Percentiles rank a stretch among this genome's conserved stretches.
Evolutionary conservation across 768 basidiomycete species (phyloP).

Genomic region (Panaeolus cyanescens): DNA sequence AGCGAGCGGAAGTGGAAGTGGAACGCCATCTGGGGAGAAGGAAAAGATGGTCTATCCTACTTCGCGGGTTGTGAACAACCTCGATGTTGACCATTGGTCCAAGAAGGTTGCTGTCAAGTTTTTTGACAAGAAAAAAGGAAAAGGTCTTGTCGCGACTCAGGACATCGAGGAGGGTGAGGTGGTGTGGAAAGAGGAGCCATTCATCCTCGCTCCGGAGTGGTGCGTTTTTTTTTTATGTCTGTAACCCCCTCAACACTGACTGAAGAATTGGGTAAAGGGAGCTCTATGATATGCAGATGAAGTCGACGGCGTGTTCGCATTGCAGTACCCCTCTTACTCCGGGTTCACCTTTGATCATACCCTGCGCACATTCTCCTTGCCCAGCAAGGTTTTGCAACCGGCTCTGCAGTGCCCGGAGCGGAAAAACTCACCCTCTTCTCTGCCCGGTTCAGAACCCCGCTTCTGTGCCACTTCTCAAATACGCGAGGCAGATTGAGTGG

Average conservation of each 20-base stretch:
- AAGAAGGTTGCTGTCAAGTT: slow-evolving; percentile 64
- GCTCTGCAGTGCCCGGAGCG: slow-evolving; percentile 69
- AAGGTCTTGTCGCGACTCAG: slow-evolving; percentile 76
- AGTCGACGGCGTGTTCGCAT: slow-evolving; percentile 64
- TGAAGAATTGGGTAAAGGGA: slow-evolving; percentile 50
- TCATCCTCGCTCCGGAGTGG: slow-evolving; percentile 82
- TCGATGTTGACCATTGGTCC: slow-evolving; percentile 67
- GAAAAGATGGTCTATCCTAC: slow-evolving; percentile 46
- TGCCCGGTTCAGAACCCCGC: slow-evolving; percentile 79
- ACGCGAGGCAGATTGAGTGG: slow-evolving; percentile 64
- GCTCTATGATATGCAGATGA: slow-evolving; percentile 68
- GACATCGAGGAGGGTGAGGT: slow-evolving; percentile 70
- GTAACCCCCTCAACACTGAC: not conserved
- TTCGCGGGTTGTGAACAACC: slow-evolving; percentile 62
- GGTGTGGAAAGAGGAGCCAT: slow-evolving; percentile 87
- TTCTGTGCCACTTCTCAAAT: slow-evolving; percentile 57
- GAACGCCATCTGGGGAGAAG: slow-evolving; percentile 14
- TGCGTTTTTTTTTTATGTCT: slow-evolving; percentile 27
- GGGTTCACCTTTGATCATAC: slow-evolving; percentile 46
- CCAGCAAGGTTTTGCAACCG: slow-evolving; percentile 78
- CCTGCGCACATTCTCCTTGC: slow-evolving; percentile 60
- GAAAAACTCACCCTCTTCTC: slow-evolving; percentile 66
- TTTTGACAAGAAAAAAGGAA: slow-evolving; percentile 75
- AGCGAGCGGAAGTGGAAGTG: slow-evolving; percentile 10
- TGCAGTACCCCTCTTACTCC: slow-evolving; percentile 69